Percentiles rank a stretch among this genome's conserved stretches.
Evolutionary conservation across 2,329 filamentous ascomycete genomes (phyloP).

Genomic region (Exophiala mesophila): DNA sequence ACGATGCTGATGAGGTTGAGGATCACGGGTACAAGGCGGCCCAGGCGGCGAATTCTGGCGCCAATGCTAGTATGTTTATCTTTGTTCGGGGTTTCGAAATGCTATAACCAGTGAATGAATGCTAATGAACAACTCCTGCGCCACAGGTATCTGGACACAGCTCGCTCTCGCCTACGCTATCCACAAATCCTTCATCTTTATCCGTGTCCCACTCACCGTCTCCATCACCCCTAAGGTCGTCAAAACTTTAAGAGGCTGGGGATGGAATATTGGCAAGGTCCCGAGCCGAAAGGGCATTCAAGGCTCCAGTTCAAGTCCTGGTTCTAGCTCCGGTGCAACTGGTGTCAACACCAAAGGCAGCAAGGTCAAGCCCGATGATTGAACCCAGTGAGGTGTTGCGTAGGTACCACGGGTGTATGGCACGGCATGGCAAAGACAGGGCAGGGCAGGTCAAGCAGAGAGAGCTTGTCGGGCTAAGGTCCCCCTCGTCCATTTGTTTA

Average conservation of each 20-base stretch:
- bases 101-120: not conserved
- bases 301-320: constrained; percentile 34
- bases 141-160: constrained; percentile 69
- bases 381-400: not conserved
- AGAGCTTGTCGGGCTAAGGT: too few relatives aligned
- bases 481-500: too few relatives aligned
- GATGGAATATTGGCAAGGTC: constrained; percentile 87
- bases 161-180: constrained; percentile 91
- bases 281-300: constrained; percentile 24
- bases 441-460: too few relatives aligned
- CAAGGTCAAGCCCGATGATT: constrained; percentile 27
- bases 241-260: constrained; percentile 78
- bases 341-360: constrained; percentile 26
- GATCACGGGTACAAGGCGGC: constrained; percentile 57
- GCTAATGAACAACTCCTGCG: too few relatives aligned
- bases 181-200: constrained; percentile 95
- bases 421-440: too few relatives aligned
- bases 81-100: too few relatives aligned
- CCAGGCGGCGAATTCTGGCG: constrained; percentile 55
- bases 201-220: constrained; percentile 87
- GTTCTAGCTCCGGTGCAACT: constrained; percentile 1
- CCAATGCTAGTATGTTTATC: constrained; percentile 65
- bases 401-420: too few relatives aligned
- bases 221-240: constrained; percentile 93
- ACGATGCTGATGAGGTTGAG: constrained; percentile 30